phyloP scores from a whole-genome alignment of 169 alveolate species.

The Plasmodium fragile region DNA sequence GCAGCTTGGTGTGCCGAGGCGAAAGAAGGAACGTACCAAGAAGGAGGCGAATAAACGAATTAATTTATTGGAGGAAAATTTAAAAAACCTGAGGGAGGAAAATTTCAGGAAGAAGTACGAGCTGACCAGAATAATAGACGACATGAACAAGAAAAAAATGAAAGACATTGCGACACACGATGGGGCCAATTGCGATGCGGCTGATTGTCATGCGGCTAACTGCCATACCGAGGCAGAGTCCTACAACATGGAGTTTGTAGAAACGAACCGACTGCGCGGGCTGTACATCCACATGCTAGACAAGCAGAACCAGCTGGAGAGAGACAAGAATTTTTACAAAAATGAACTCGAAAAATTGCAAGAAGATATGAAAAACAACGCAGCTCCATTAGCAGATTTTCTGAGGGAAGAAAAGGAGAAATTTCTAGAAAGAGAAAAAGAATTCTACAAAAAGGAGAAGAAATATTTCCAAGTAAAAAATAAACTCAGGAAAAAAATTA shows the following conservation, averaged over 20 bases:
- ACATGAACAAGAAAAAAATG: not conserved
- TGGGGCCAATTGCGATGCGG: not conserved
- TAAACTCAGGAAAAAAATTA: conserved; percentile 19
- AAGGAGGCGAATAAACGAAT: not conserved
- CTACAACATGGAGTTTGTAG: conserved; percentile 27
- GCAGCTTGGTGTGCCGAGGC: not conserved
- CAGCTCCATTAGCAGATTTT: conserved; percentile 17
- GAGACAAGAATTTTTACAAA: conserved; percentile 51
- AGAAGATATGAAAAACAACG: conserved; percentile 36
- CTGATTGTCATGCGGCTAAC: too few relatives aligned
- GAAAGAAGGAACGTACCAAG: not conserved
- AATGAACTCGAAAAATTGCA: conserved; percentile 38
- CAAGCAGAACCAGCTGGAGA: conserved; percentile 26
- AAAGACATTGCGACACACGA: not conserved
- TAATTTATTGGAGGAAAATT: not conserved
- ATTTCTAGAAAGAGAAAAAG: conserved; percentile 55
- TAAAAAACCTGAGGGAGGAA: conserved; percentile 3
- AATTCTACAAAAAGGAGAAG: conserved; percentile 51
- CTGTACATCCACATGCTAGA: conserved; percentile 46
- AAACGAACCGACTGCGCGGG: conserved; percentile 54
- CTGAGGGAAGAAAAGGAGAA: conserved; percentile 39
- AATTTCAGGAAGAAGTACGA: conserved; percentile 40
- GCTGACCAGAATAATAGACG: conserved; percentile 11
- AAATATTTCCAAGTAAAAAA: conserved; percentile 16
- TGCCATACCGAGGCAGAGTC: not conserved